Evolutionary conservation across 768 basidiomycete species (phyloP), one percentile per base, ranked within the genome.

Genomic region (Rubroboletus pulcherrimus): DNA sequence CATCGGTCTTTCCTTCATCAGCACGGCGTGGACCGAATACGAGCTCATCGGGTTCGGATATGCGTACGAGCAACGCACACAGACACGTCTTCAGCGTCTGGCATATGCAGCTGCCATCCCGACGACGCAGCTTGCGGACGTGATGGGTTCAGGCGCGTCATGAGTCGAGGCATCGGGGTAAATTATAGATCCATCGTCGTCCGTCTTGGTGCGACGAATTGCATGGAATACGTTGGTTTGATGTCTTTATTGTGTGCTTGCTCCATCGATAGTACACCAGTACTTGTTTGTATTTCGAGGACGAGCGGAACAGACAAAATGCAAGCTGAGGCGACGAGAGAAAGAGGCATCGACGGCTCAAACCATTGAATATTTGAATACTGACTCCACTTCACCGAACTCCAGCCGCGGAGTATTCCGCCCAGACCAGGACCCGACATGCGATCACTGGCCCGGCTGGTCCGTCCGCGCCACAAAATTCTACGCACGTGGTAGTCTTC

Each of bases 41-140:
- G 60, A 69, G 44, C 71, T 79, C 10, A 64, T 79, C 21, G 65
- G 69, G 46, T 71, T 69, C 52, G 77, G 76, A 40, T 78, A 75
- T 53, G 77, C 78, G 17, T 78, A 74, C 58, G 78, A 79, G 63
- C 85, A 86, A 65, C 74, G 74, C 57, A 86, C 86, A 5, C 73
- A 80, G 53, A 79, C 77, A 1, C 67, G 84, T 15, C 64, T 84
- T 49, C 65, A 68, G 47, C 73, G 79, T 57, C 74, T 66, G 63
- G 84, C 83, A 3, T 81, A 75, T 59, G 49, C 74, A 5, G 80
- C 72, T 12, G 83, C 84, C 7, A 78, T 85, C 26, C 85, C 83
- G 2, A 79, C 70, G 64, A 84, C 81, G 10, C 84, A 79, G 61
- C 61, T 78, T 26, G 58, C 29, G 15, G 74, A 78, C 48, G 68